These are phyloP conservation scores for Pseudogymnoascus sp. DNA, from an alignment of 2,329 filamentous ascomycete genomes.

Conservation along the genomic window DNA sequence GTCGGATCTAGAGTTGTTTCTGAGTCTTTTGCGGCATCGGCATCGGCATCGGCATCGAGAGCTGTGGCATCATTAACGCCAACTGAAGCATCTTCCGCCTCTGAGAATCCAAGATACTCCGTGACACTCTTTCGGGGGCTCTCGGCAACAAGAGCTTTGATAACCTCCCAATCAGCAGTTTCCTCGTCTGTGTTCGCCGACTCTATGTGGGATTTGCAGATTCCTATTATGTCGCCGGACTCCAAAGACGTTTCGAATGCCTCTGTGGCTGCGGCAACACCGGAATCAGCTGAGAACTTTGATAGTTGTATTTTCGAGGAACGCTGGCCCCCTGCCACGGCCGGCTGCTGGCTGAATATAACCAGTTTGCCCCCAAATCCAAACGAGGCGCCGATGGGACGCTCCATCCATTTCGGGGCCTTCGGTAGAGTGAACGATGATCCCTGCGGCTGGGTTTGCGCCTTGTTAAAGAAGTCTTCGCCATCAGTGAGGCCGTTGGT, in stretches of 20 bases:
- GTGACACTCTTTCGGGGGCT: conserved; percentile 82
- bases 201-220: conserved; percentile 74
- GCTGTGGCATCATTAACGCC: conserved; percentile 38
- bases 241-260: conserved; percentile 79
- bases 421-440: conserved; percentile 81
- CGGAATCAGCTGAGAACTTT: conserved; percentile 80
- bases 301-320: conserved; percentile 77
- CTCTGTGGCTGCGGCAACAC: conserved; percentile 75
- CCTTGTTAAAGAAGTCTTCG: conserved; percentile 94
- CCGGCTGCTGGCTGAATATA: conserved; percentile 55
- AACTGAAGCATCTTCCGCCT: conserved; percentile 44
- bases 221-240: conserved; percentile 65
- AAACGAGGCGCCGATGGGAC: conserved; percentile 80
- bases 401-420: conserved; percentile 84
- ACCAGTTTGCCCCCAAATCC: conserved; percentile 93
- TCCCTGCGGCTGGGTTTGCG: conserved; percentile 83
- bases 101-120: conserved; percentile 81
- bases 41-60: conserved; percentile 30
- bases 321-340: conserved; percentile 54
- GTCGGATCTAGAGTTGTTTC: conserved; percentile 43
- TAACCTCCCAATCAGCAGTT: conserved; percentile 92
- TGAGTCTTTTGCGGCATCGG: conserved; percentile 38
- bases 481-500: conserved; percentile 69
- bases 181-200: conserved; percentile 79
- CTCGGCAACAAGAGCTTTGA: conserved; percentile 77